Percentiles rank a stretch among this genome's conserved stretches.
These are phyloP conservation scores for Chamaecyparis obtusa DNA, from an alignment of 75 land plant species.

Conservation along the genomic window DNA sequence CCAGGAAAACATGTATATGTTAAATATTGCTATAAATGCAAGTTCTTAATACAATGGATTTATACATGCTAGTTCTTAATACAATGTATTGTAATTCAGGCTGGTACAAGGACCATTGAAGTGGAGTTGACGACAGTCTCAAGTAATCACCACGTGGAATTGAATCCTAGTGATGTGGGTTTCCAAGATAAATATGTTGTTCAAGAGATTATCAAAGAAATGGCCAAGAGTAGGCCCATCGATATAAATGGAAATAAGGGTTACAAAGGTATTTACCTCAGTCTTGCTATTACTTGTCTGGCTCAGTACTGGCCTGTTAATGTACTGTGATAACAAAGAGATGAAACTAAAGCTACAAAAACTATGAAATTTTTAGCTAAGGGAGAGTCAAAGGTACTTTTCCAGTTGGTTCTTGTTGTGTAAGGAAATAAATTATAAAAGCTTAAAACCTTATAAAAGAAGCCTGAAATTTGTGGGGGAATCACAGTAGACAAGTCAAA, in stretches of 20 bases:
- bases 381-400: neutral
- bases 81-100: slow-evolving; percentile 42
- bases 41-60: neutral
- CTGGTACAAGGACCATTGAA: slow-evolving; percentile 83
- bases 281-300: neutral
- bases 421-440: neutral
- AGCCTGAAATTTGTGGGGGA: neutral
- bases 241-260: slow-evolving; percentile 85
- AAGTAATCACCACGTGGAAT: slow-evolving; percentile 87
- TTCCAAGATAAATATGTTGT: slow-evolving; percentile 97
- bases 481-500: neutral
- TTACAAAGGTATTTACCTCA: slow-evolving; percentile 63
- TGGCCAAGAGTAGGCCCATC: slow-evolving; percentile 92
- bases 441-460: neutral
- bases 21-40: neutral
- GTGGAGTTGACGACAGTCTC: slow-evolving; percentile 87
- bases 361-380: neutral
- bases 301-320: slow-evolving; percentile 16
- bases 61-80: slow-evolving; percentile 5
- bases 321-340: neutral
- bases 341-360: neutral
- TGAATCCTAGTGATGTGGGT: slow-evolving; percentile 97
- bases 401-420: neutral
- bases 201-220: slow-evolving; percentile 93
- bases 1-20: neutral